phyloP scores from a whole-genome alignment of 2,329 filamentous ascomycete genomes.

The Diplocarpon rosae region DNA sequence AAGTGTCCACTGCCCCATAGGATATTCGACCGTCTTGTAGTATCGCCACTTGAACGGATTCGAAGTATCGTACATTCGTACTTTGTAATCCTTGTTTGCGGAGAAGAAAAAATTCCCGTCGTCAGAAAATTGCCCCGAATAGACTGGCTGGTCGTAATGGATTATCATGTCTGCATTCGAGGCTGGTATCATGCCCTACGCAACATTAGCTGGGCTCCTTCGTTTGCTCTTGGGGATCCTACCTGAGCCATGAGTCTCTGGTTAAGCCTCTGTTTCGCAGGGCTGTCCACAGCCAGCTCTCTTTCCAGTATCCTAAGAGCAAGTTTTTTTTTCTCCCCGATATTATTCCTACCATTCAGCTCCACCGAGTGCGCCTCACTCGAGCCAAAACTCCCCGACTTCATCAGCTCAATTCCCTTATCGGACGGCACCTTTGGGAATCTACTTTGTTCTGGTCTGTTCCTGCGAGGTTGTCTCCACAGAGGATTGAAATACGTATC shows the following conservation, averaged over 20 bases:
- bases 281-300: constrained; percentile 62
- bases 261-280: constrained; percentile 48
- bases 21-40: constrained; percentile 82
- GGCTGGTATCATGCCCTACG: constrained; percentile 62
- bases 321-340: constrained; percentile 41
- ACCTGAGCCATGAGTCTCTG: constrained; percentile 58
- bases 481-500: constrained; percentile 25
- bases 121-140: constrained; percentile 92
- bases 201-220: neutral
- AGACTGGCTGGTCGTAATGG: constrained; percentile 75
- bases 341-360: constrained; percentile 35
- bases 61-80: constrained; percentile 95
- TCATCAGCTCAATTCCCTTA: constrained; percentile 67
- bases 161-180: constrained; percentile 76
- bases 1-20: constrained; percentile 87
- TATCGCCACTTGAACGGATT: constrained; percentile 94
- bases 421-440: constrained; percentile 82
- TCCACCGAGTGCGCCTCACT: constrained; percentile 44
- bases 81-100: constrained; percentile 83
- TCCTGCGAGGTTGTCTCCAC: constrained; percentile 35
- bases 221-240: constrained; percentile 14
- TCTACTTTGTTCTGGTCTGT: constrained; percentile 39
- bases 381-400: constrained; percentile 66
- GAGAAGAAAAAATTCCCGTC: constrained; percentile 97
- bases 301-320: constrained; percentile 66